A percentile compares a stretch with the other conserved stretches of the same genome.
phyloP scores from a whole-genome alignment of 805 yeast genomes.

The Barnettozyma siamensis region DNA sequence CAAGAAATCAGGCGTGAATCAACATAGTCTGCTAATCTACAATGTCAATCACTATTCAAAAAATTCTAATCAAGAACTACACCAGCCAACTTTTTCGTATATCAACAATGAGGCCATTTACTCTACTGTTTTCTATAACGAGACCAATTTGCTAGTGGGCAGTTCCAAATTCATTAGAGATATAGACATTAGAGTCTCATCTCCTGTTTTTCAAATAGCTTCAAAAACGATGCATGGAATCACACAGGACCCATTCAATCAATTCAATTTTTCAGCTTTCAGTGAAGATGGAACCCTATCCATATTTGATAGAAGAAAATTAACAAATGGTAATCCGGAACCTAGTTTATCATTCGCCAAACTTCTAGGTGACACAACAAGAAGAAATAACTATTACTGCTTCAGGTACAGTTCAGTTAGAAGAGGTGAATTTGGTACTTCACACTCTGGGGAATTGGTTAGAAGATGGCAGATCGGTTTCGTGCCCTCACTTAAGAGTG shows the following conservation, averaged over 20 bases:
- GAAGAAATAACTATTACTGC: slow-evolving; percentile 58
- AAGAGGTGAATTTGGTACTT: slow-evolving; percentile 69
- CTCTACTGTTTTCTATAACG: slow-evolving; percentile 62
- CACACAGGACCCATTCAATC: slow-evolving; percentile 61
- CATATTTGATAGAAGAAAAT: slow-evolving; percentile 72
- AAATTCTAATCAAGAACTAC: slow-evolving; percentile 41
- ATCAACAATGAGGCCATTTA: slow-evolving; percentile 71
- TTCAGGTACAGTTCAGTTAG: slow-evolving; percentile 62
- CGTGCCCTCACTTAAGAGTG: slow-evolving; percentile 41
- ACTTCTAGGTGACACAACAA: slow-evolving; percentile 53
- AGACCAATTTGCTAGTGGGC: slow-evolving; percentile 61
- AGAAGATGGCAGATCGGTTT: slow-evolving; percentile 76
- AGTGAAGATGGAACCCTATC: slow-evolving; percentile 83
- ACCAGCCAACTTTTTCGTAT: slow-evolving; percentile 50
- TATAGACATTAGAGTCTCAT: slow-evolving; percentile 61
- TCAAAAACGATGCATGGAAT: slow-evolving; percentile 69
- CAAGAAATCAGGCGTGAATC: slow-evolving; percentile 36
- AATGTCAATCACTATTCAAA: slow-evolving; percentile 58
- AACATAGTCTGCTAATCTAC: slow-evolving; percentile 70
- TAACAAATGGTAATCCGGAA: slow-evolving; percentile 39
- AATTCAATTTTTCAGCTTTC: slow-evolving; percentile 62
- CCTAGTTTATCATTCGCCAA: slow-evolving; percentile 59
- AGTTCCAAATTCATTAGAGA: slow-evolving; percentile 74
- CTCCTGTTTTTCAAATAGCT: slow-evolving; percentile 67
- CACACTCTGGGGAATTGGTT: slow-evolving; percentile 71